Base-by-base conservation (phyloP, 176 grass and related monocot species). In the Oryza brachyantha region DNA sequence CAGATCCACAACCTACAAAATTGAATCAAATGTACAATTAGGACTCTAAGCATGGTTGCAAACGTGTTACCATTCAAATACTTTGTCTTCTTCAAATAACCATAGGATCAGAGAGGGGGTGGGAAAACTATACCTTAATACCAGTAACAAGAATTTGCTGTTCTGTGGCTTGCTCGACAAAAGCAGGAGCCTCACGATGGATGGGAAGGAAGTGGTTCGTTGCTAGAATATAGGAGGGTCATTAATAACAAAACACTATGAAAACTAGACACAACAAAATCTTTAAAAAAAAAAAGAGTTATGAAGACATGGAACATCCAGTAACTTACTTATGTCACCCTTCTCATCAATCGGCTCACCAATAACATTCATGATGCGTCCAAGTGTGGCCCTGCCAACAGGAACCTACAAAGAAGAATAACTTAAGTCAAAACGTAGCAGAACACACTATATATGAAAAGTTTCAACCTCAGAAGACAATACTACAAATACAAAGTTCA, bases 111-210 rank as follows among this genome's bases (percentile, higher is more conserved):
- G 10, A 2, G 13, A 60, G 3, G 2, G 7, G 3, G 31, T 1
- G 7, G 14, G 61, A 64, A 21, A 74, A 38, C 3, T 55, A 42
- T 88, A 90, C 93, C 84, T 97, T 97, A 61, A 97, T 97, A 84
- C 93, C 93, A 81, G 93, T 97, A 93, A 97, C 93, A 81, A 97
- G 93, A 88, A 97, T 88, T 84, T 97, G 83, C 46, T 97, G 93
- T 50, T 97, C 93, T 25, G 93, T 97, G 61, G 93, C 93, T 85
- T 97, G 93, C 90, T 97, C 93, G 75, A 97, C 90, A 37, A 97
- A 97, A 81, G 90, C 83, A 70, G 93, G 93, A 14, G 93, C 93
- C 77, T 97, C 93, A 66, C 93, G 82, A 90, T 97, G 93, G 52
- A 97, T 97, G 38, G 93, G 93, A 77, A 97, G 93, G 83, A 70